Percentiles rank a stretch among this genome's conserved stretches.
Conservation (phyloP, 805 yeast genomes). For the Cyberlindnera veronae region DNA sequence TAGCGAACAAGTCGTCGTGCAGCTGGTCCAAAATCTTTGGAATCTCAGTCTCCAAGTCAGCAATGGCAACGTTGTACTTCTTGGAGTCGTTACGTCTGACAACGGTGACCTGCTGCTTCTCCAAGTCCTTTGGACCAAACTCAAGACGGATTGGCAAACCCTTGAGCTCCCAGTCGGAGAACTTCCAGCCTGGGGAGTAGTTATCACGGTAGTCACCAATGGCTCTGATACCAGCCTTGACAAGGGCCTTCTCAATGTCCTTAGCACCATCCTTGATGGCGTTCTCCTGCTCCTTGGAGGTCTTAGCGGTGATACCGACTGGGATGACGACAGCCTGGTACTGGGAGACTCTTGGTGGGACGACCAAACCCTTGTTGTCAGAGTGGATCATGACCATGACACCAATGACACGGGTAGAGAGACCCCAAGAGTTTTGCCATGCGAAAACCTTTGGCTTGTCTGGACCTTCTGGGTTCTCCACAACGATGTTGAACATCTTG, state of each 20-base stretch:
- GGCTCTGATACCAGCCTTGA: slow-evolving; percentile 64
- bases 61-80: slow-evolving; percentile 65
- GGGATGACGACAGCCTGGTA: slow-evolving; percentile 91
- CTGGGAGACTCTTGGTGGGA: slow-evolving; percentile 97
- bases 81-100: slow-evolving; percentile 91
- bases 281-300: slow-evolving; percentile 70
- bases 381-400: slow-evolving; percentile 99
- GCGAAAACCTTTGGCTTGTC: slow-evolving; percentile 85
- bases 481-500: slow-evolving; percentile 94
- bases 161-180: slow-evolving; percentile 93
- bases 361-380: slow-evolving; percentile 95
- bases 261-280: slow-evolving; percentile 68
- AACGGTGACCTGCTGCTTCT: slow-evolving; percentile 72
- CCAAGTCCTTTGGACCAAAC: slow-evolving; percentile 94
- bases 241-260: slow-evolving; percentile 60
- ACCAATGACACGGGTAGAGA: slow-evolving; percentile 97
- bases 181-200: slow-evolving; percentile 99
- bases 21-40: slow-evolving; percentile 78
- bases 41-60: slow-evolving; percentile 58
- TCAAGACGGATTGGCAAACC: slow-evolving; percentile 94
- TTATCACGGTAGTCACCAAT: slow-evolving; percentile 86
- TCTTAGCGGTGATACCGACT: slow-evolving; percentile 88
- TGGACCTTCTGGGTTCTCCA: slow-evolving; percentile 91
- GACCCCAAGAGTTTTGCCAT: slow-evolving; percentile 99
- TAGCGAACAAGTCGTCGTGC: slow-evolving; percentile 68